phyloP scores from a whole-genome alignment of 1,284 basidiomycete genomes.

The Meripilus lineatus region DNA sequence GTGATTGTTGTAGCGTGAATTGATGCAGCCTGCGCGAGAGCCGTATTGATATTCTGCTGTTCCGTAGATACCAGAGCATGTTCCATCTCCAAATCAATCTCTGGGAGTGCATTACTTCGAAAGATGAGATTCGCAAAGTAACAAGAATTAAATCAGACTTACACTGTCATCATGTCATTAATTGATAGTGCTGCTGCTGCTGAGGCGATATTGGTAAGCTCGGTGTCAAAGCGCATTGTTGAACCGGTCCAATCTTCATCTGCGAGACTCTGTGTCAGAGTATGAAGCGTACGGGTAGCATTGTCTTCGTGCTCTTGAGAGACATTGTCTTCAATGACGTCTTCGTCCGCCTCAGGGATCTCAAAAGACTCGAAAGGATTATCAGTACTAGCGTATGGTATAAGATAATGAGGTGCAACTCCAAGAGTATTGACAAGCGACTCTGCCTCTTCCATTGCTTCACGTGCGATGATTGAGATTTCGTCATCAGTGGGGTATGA shows the following conservation, averaged over 20 bases:
- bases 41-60: background rate
- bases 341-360: background rate
- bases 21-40: too few species aligned
- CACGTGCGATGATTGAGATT: constrained; percentile 2
- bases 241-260: background rate
- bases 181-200: background rate
- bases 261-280: background rate
- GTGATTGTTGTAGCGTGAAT: too few species aligned
- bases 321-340: background rate
- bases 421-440: constrained; percentile 9
- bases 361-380: background rate
- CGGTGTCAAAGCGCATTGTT: background rate
- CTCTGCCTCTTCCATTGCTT: constrained; percentile 14
- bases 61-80: background rate
- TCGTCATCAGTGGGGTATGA: constrained; percentile 10
- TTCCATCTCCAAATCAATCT: background rate
- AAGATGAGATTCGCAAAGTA: background rate
- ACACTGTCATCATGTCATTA: background rate
- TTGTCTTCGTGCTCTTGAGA: too few species aligned
- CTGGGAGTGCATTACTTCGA: constrained; percentile 1
- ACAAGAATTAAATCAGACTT: background rate
- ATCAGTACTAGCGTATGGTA: background rate
- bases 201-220: background rate
- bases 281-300: background rate
- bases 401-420: constrained; percentile 6